Percentiles rank a stretch among this genome's conserved stretches.
These are phyloP conservation scores for Venturia oleaginea DNA, from an alignment of 2,329 filamentous ascomycete genomes.

Conservation along the genomic window DNA sequence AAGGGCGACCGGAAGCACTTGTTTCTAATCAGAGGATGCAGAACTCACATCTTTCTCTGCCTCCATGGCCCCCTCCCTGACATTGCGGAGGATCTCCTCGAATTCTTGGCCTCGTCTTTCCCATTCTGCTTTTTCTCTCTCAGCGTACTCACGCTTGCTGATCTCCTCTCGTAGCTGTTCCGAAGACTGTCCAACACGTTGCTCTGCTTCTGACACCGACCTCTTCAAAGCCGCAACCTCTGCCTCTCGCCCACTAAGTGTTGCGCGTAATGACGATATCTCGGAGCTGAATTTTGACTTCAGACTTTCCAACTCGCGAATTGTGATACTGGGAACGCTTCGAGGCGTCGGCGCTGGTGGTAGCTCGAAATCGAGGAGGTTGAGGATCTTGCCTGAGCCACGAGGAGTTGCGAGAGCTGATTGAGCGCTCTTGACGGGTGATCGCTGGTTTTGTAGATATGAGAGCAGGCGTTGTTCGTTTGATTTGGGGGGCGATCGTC, in stretches of 20 bases:
- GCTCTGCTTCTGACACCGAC: conserved; percentile 82
- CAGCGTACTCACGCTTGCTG: conserved; percentile 58
- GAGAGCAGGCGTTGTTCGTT: conserved; percentile 39
- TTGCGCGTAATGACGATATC: conserved; percentile 88
- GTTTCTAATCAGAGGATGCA: not conserved
- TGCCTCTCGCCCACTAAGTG: conserved; percentile 84
- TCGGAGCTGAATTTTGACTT: conserved; percentile 88
- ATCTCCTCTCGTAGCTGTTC: conserved; percentile 76
- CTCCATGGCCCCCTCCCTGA: conserved; percentile 71
- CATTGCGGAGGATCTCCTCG: conserved; percentile 67
- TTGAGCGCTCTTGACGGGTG: conserved; percentile 31
- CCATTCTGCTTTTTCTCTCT: conserved; percentile 71
- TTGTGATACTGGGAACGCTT: conserved; percentile 82
- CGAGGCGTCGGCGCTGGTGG: conserved; percentile 89
- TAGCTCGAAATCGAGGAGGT: conserved; percentile 82
- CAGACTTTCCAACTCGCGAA: conserved; percentile 82
- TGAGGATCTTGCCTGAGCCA: conserved; percentile 46
- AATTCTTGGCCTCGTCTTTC: conserved; percentile 79
- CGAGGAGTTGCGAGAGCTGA: conserved; percentile 38
- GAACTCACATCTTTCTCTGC: conserved; percentile 49
- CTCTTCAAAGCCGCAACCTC: conserved; percentile 81
- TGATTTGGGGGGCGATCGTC: conserved; percentile 36
- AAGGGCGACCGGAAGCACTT: not conserved
- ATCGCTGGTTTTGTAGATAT: conserved; percentile 32
- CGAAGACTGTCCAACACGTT: conserved; percentile 76